Evolutionary conservation across 2,329 filamentous ascomycete genomes (phyloP).

Genomic region (Phialocephala sp.): DNA sequence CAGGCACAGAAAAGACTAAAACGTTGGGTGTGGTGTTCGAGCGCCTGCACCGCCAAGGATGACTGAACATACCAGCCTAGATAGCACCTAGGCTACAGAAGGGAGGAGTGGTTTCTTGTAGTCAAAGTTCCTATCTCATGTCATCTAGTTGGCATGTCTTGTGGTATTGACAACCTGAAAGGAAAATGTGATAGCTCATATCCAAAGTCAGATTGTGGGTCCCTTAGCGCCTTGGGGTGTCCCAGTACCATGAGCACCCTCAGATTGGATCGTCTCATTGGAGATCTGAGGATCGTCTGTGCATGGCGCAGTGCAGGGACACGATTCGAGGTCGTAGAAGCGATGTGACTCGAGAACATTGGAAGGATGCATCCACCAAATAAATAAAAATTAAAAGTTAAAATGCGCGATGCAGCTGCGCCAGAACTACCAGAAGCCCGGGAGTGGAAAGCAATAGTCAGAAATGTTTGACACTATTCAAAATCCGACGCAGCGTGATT

Average conservation of each 20-base stretch:
- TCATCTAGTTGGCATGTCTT: background rate
- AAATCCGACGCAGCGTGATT: background rate
- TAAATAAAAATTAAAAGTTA: background rate
- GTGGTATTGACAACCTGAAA: background rate
- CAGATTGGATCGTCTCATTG: background rate
- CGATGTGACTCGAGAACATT: background rate
- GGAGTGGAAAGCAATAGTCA: no score
- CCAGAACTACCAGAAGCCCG: no score
- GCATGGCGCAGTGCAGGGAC: background rate
- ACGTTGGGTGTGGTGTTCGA: background rate
- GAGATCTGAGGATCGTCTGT: conserved; percentile 9
- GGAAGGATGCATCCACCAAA: background rate
- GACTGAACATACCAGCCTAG: no score
- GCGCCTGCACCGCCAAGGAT: no score
- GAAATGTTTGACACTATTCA: no score
- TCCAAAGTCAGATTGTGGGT: conserved; percentile 1
- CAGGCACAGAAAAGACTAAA: background rate
- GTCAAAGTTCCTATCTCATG: background rate
- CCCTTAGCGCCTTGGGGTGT: background rate
- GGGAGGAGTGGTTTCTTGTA: background rate
- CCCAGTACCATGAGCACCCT: conserved; percentile 8
- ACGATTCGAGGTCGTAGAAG: background rate
- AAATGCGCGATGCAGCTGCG: no score
- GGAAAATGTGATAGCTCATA: background rate
- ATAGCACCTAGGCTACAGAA: background rate